Evolutionary conservation across 2,329 filamentous ascomycete genomes (phyloP), one percentile per base, ranked within the genome.

Genomic region (Hypoxylon sp.): DNA sequence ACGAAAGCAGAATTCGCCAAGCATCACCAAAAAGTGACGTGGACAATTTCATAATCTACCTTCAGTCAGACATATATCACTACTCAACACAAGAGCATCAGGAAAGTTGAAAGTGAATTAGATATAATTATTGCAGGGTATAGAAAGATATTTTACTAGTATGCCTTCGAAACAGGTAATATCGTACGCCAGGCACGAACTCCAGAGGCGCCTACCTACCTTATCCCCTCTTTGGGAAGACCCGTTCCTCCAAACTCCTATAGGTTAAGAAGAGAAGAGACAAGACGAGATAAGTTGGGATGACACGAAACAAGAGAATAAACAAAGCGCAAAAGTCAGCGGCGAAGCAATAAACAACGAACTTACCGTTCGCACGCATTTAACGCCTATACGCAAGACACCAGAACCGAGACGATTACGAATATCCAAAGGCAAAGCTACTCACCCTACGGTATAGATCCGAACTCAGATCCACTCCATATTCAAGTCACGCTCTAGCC

Each of bases 391-490:
- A 39, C 34, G 34, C 13, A 15, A 37, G 13, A 15, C n/a, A n/a
- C n/a, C n/a, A n/a, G n/a, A n/a, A n/a, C n/a, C n/a, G n/a, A n/a
- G n/a, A n/a, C n/a, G n/a, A n/a, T n/a, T n/a, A n/a, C n/a, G n/a
- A 37, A 10, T 4, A 39, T 39, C 13, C n/a, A 39, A 39, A 7
- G 34, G n/a, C 34, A n/a, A 8, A 39, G 13, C 43, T 1, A 26
- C 22, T 26, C 22, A 24, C 22, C 22, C 43, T 46, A n/a, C 8
- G 11, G 11, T n/a, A n/a, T n/a, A n/a, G 20, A 28, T n/a, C 22
- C 20, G 10, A n/a, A 19, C 32, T 64, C 34, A 69, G n/a, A 69
- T 54, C 67, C 67, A 69, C 24, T 50, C 26, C 56, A 62, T 59
- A 26, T 61, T 50, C 26, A 64, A 30, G n/a, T 61, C 41, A 3